Evolutionary conservation across 2,329 filamentous ascomycete species (phyloP), one percentile per base, ranked within the genome.

Genomic region (Ophiostoma pallidulum): DNA sequence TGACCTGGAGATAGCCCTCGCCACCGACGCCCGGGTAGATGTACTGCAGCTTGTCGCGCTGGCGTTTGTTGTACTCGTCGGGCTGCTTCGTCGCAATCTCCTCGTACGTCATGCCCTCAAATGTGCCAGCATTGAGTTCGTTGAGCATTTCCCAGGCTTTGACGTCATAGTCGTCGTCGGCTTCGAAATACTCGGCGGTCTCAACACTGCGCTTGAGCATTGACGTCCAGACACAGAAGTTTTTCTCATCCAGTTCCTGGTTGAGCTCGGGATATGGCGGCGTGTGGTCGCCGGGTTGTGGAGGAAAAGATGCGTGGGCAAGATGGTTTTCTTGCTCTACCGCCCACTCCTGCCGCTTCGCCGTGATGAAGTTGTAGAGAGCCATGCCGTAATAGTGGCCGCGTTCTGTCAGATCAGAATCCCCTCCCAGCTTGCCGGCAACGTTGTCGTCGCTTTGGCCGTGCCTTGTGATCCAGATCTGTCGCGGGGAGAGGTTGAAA

Each of bases 111-210:
- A 96, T 80, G 43, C 92, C 91, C 61, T 98, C 92, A 69, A 96
- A 95, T 42, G 80, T 77, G 13, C 92, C 92, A 0, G 91, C 84
- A 58, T 97, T 94, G 41, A 98, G 78, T 66, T 98, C 92, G 60
- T 98, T 94, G 44, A 98, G 77, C 87, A 95, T 94, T 59, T 90
- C 86, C 88, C 91, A 95, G 57, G 94, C 86, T 70, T 98, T 98
- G 57, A 94, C 82, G 56, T 97, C 92, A 62, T 91, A 95, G 46
- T 95, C 87, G 19, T 97, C 91, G 54, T 97, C 92, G 0, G 71
- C 74, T 56, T 94, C 86, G 63, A 97, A 98, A 63, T 85, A 84
- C 54, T 92, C 81, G 0, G 85, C 89, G 1, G 90, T 94, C 60
- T 95, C 81, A 43, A 92, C 82, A 51, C 86, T 89, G 54, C 92